Percentiles rank a stretch among this genome's conserved stretches.
These are phyloP conservation scores for Neofusicoccum sp. DNA, from an alignment of 2,329 filamentous ascomycete genomes.

Conservation along the genomic window DNA sequence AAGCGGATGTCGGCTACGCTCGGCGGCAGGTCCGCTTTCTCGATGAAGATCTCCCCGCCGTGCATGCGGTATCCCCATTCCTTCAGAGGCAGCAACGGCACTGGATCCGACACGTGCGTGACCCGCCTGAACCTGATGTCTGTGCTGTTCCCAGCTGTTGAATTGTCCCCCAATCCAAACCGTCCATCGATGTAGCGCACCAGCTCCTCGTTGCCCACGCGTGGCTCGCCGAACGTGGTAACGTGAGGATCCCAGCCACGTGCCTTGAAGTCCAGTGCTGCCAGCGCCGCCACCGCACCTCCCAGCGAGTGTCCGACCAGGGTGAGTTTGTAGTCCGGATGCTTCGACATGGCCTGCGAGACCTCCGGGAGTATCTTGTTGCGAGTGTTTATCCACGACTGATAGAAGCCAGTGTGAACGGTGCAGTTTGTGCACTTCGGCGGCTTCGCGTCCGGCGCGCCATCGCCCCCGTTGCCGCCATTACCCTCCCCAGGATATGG, in stretches of 20 bases:
- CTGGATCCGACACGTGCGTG: conserved; percentile 84
- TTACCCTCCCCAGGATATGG: conserved; percentile 70
- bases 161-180: conserved; percentile 43
- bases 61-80: conserved; percentile 91
- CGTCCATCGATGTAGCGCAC: conserved; percentile 56
- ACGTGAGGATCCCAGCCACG: conserved; percentile 76
- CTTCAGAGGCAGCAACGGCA: conserved; percentile 79
- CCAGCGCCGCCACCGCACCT: conserved; percentile 86
- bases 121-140: conserved; percentile 69
- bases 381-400: conserved; percentile 79
- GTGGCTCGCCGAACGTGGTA: conserved; percentile 92
- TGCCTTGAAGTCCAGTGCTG: conserved; percentile 76
- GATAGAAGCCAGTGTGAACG: conserved; percentile 87
- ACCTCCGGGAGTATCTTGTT: conserved; percentile 69
- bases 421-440: conserved; percentile 81
- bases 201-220: conserved; percentile 59
- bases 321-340: conserved; percentile 73
- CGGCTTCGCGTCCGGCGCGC: conserved; percentile 34
- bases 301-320: conserved; percentile 91
- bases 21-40: conserved; percentile 70
- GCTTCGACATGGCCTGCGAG: conserved; percentile 57
- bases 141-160: conserved; percentile 1
- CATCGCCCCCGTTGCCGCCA: conserved; percentile 39
- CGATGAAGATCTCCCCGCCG: conserved; percentile 84
- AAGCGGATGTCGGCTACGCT: conserved; percentile 66